Evolutionary conservation across 1,284 basidiomycete genomes (phyloP), one percentile per base, ranked within the genome.

Genomic region (Papiliotrema laurentii): DNA sequence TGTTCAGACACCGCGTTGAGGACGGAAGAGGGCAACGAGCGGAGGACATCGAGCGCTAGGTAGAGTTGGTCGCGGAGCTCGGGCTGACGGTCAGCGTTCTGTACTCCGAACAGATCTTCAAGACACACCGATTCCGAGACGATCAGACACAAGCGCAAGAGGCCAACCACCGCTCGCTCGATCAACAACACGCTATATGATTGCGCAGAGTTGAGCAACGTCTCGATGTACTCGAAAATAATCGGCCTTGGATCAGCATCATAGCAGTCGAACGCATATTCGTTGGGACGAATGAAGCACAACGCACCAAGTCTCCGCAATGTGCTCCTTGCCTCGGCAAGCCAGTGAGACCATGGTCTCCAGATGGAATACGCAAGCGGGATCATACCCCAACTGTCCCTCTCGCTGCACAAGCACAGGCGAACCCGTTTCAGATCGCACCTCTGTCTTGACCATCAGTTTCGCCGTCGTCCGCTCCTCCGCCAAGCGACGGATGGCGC

Each of bases 301-400:
- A 9, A 71, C 81, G 56, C 56, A 87, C 91, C 93, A 97, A 39
- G 89, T 80, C 47, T 96, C 89, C 51, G 85, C 84, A 24, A 97
- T 85, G 59, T 86, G 80, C 56, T 84, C 79, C 6, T 84, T 80
- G 9, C 85, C 81, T 54, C 88, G 83, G 49, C 82, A 84, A 1
- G 86, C 81, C 43, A 97, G 83, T 68, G 87, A 92, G 49, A 90
- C 83, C 84, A 97, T 91, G 46, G 85, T 88, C 74, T 99, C 96
- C 49, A 98, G 75, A 37, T 96, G 81, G 76, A 97, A 97, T 0
- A 96, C 83, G 7, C 90, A 89, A 2, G 89, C 87, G 5, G 96
- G 91, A 67, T 97, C 93, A 65, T 98, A 99, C 10, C 89, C 83
- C 19, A 96, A 75, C 54, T 76, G 63, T 78, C 76, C 73, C 16